Base-by-base conservation (phyloP, 495 filamentous ascomycete species). In the Penicillium diatomitis region DNA sequence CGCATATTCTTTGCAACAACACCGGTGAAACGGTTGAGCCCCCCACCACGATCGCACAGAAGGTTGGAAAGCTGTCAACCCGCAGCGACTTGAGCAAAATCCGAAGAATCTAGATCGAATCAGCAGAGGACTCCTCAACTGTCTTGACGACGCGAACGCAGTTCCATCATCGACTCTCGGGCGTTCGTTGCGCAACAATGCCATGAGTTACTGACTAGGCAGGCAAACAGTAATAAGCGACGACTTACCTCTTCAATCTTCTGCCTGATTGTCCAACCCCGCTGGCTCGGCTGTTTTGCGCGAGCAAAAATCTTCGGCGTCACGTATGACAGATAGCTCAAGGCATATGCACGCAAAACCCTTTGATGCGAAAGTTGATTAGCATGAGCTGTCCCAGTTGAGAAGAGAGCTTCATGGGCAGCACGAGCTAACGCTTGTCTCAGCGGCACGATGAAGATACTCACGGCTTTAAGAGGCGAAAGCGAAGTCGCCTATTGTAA, bases 41-140 rank as follows among this genome's bases (percentile, higher is more conserved):
- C 34, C 87, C 88, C 40, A 91, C 77, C 11, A 92, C 66, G 10
- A 73, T 66, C 8, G 79, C 90, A 66, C 90, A 95, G 61, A 89
- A 92, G 5, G 87, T 80, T 32, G 90, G 87, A 58, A 95, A 92
- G 36, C 84, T 66, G 56, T 73, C 63, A 20, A 68, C 39, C 27
- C 67, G 67, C 28, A 75, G 43, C 43, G 71, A 55, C 46, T 59
- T 56, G 35, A 58, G 61, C 30, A 79, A 51, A 42, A 72, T 57
- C 28, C 53, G 57, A 41, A 50, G 51, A 38, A 75, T 20, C 20
- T 20, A 20, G 20, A 20, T 2, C 20, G 20, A 20, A 20, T 20
- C 20, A 20, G 20, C 20, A 20, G 20, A 20, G 20, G 20, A 20
- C 20, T 20, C 20, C 20, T 20, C 20, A 20, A 20, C 20, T 20